Evolutionary conservation across 345 rosid genomes (phyloP), one percentile per base, ranked within the genome.

Genomic region (Corchorus olitorius): DNA sequence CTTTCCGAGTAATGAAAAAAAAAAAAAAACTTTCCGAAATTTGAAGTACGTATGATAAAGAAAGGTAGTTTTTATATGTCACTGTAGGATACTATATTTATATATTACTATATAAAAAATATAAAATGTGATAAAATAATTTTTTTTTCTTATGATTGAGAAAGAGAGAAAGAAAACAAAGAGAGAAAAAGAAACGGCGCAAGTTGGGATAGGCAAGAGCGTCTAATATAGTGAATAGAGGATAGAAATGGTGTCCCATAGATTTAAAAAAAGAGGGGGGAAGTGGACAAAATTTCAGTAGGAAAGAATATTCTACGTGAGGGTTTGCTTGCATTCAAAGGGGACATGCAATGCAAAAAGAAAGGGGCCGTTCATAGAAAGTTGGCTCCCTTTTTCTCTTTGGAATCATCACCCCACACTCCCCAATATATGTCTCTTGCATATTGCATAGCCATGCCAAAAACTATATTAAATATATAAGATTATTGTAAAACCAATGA

Each of bases 361-460:
- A 59, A 54, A 52, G 39, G 75, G 73, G 37, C 5, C 43, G 43
- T 65, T 76, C 35, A 48, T 68, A 43, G 79, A 81, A 87, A 87
- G 90, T 78, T 80, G 84, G 49, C 77, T 10, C 77, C 74, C 84
- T 85, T 85, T 27, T 87, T 81, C 76, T 41, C 82, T 73, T 79
- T 75, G 80, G 80, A 82, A 84, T 77, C 74, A 74, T 71, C 75
- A 71, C 76, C 70, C 78, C 63, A 62, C 76, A 19, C 43, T 15
- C 59, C 65, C 65, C 56, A 27, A 0, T 27, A 27, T 27, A 27
- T 27, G 27, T 27, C 27, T 27, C 27, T 27, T 27, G 27, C 27
- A 27, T 27, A 27, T 27, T 27, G 27, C 27, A 27, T 27, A 27
- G 27, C 27, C 27, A 27, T 27, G 27, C 27, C 27, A 27, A 27